A percentile compares a stretch with the other conserved stretches of the same genome.
These are phyloP conservation scores for Suillus weaverae DNA, from an alignment of 768 basidiomycete species.

Conservation along the genomic window DNA sequence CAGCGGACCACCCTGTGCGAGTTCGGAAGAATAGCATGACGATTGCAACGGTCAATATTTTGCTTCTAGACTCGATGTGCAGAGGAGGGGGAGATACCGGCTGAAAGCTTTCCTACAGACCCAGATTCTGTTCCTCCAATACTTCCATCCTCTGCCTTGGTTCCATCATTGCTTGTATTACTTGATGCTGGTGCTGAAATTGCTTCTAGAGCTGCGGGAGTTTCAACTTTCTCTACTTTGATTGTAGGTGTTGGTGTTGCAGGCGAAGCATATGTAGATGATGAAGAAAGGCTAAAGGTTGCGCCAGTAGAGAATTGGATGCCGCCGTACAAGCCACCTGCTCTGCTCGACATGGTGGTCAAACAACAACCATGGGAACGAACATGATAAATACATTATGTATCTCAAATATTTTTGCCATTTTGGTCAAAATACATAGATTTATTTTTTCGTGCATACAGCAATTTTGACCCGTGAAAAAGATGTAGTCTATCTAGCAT, in stretches of 20 bases:
- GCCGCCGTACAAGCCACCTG: constrained; percentile 84
- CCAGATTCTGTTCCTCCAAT: constrained; percentile 24
- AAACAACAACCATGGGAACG: constrained; percentile 2
- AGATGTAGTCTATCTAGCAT: background rate
- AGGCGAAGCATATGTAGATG: constrained; percentile 37
- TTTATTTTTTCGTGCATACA: background rate
- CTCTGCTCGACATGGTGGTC: constrained; percentile 68
- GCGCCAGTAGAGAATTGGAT: constrained; percentile 79
- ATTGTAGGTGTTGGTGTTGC: constrained; percentile 21
- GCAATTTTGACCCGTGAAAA: background rate
- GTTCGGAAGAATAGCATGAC: constrained; percentile 30
- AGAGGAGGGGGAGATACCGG: constrained; percentile 53
- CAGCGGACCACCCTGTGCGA: constrained; percentile 80
- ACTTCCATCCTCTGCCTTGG: constrained; percentile 27
- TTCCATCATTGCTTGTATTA: constrained; percentile 27
- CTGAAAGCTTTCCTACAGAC: constrained; percentile 48
- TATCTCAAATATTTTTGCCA: background rate
- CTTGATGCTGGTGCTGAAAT: constrained; percentile 19
- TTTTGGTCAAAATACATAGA: background rate
- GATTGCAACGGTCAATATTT: constrained; percentile 38
- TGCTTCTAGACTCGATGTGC: constrained; percentile 36
- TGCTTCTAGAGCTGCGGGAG: constrained; percentile 20
- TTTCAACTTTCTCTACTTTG: constrained; percentile 20
- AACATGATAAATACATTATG: background rate
- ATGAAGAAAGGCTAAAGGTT: constrained; percentile 46